These are phyloP conservation scores for Uncinocarpus reesii DNA, from an alignment of 2,329 filamentous ascomycete species.

Conservation along the genomic window DNA sequence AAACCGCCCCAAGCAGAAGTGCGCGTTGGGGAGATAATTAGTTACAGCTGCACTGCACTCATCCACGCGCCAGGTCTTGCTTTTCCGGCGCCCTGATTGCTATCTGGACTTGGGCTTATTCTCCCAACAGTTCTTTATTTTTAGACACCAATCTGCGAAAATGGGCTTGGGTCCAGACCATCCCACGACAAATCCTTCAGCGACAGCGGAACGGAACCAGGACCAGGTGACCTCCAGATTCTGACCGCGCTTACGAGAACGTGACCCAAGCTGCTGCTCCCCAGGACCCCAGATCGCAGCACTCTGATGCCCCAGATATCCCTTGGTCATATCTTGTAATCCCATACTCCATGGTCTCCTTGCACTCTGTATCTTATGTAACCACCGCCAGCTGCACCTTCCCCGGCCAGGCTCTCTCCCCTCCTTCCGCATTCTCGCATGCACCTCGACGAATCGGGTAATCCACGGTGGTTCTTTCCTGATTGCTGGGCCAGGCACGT, in stretches of 20 bases:
- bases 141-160: neutral
- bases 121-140: neutral
- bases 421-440: no score
- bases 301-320: no score
- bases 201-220: neutral
- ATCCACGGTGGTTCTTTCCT: neutral
- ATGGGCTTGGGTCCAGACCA: neutral
- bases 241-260: no score
- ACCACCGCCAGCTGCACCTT: neutral
- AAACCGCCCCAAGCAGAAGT: no score
- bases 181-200: neutral
- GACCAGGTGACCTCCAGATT: neutral
- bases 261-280: no score
- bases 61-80: neutral
- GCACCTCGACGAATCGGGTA: conserved; percentile 1
- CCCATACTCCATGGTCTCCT: no score
- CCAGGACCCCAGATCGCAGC: no score
- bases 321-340: no score
- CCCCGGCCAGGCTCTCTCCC: no score
- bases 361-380: neutral
- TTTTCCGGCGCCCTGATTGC: neutral
- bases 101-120: neutral
- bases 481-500: neutral
- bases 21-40: no score
- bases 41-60: no score